Base-by-base conservation (phyloP, 106 monocot genomes). In the Acanthochlamys bracteata region DNA sequence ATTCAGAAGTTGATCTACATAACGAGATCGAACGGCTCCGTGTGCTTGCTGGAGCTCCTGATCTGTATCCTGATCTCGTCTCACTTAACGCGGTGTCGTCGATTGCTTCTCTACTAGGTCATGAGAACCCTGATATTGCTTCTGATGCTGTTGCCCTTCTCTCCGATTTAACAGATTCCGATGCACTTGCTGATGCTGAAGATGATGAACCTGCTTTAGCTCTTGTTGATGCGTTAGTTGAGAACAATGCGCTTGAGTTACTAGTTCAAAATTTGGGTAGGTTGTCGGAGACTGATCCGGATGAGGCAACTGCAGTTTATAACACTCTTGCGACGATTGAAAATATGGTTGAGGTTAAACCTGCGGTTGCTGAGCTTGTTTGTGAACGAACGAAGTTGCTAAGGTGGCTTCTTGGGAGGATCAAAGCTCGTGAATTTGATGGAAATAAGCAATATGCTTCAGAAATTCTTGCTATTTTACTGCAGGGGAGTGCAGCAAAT, bases 1-100 rank as follows among this genome's bases (percentile, higher is more conserved):
- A 96, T 66, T 91, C 96, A n/a, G 96, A 96, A 75, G 72, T 96
- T 26, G 87, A 84, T 58, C 85, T 96, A 53, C 96, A 96, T 72
- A 73, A 79, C 24, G 88, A 96, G 67, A 68, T 88, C 74, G 72
- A 88, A 16, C 79, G 82, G 7, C 87, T 91, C 57, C 71, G 71
- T 46, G 64, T 83, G 67, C 84, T 96, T 25, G 90, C 96, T 24
- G 96, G 96, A 19, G 82, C 60, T 10, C 96, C 90, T 19, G 88
- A 96, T 57, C 84, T 96, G 16, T 96, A 91, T 52, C 84, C 90
- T 1, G 96, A 96, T 21, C 75, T 96, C 63, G 83, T 96, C 40
- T 13, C 88, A 9, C 78, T 91, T 67, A 88, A 88, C 61, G 64
- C 78, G 19, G 75, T 85, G 41, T 61, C 90, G 0, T 91, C 90